Conservation (phyloP, 768 basidiomycete species). For the Austroboletus eburneus region DNA sequence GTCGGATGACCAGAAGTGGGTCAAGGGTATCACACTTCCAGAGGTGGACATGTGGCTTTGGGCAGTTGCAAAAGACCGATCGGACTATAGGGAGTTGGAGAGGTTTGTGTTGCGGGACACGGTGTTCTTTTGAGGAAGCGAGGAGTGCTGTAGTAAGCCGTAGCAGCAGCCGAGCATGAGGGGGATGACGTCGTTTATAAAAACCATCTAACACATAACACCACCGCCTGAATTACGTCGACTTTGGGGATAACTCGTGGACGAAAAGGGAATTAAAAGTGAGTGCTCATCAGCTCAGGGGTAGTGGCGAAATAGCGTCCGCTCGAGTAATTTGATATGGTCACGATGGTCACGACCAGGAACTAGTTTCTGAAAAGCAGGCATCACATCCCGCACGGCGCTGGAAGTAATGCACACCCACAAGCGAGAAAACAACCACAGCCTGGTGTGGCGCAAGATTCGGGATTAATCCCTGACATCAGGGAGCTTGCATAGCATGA, state of each 20-base stretch:
- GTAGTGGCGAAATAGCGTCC: constrained; percentile 2
- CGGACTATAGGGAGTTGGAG: constrained; percentile 62
- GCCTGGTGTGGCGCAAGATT: constrained; percentile 5
- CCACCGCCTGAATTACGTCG: too few species aligned
- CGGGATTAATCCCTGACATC: constrained; percentile 5
- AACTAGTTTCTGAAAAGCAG: constrained; percentile 1
- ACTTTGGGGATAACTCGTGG: neutral
- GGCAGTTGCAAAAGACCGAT: constrained; percentile 73
- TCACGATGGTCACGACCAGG: constrained; percentile 5
- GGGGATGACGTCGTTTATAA: constrained; percentile 2
- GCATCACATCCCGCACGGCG: constrained; percentile 8
- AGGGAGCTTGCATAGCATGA: constrained; percentile 12
- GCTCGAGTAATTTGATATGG: constrained; percentile 11
- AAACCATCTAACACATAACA: neutral
- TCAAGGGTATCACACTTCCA: constrained; percentile 53
- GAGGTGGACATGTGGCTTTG: constrained; percentile 79
- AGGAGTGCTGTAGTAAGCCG: neutral
- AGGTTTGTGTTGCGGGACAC: constrained; percentile 67
- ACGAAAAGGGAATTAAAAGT: constrained; percentile 6
- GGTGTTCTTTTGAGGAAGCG: constrained; percentile 52
- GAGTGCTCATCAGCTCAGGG: constrained; percentile 1
- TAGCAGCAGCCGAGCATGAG: neutral
- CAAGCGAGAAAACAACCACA: constrained; percentile 9
- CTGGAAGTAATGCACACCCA: constrained; percentile 5
- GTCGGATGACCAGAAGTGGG: constrained; percentile 39